phyloP scores from a whole-genome alignment of 2,329 filamentous ascomycete species.

The Trichoderma sp. region DNA sequence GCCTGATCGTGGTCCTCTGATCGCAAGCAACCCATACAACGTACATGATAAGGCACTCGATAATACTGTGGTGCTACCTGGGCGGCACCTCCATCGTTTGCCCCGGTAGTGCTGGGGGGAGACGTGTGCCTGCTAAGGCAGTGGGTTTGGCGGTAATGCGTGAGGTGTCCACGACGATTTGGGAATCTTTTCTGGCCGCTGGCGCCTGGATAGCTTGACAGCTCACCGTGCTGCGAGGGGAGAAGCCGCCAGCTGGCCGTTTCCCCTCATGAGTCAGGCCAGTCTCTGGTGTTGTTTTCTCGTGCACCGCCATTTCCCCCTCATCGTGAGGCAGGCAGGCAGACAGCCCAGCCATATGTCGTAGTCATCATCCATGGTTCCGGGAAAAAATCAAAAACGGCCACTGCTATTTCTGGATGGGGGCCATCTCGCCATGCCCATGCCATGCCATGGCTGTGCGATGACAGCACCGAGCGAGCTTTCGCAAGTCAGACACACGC shows the following conservation, averaged over 20 bases:
- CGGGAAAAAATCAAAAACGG: neutral
- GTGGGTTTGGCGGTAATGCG: neutral
- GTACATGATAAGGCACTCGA: conserved; percentile 5
- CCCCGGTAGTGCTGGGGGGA: neutral
- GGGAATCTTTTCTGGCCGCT: neutral
- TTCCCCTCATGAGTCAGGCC: conserved; percentile 16
- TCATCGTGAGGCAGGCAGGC: neutral
- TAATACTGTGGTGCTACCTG: conserved; percentile 3
- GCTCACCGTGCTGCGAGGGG: conserved; percentile 8
- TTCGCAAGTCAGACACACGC: neutral
- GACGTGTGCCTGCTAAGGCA: neutral
- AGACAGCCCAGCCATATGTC: neutral
- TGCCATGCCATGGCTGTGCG: neutral
- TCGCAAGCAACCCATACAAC: neutral
- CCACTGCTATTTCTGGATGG: conserved; percentile 13
- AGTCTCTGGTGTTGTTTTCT: neutral
- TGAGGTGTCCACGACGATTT: neutral
- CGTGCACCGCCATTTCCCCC: conserved; percentile 12
- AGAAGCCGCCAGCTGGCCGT: conserved; percentile 7
- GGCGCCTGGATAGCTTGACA: conserved; percentile 4
- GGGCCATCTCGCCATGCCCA: neutral
- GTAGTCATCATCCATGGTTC: neutral
- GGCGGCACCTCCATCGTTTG: neutral
- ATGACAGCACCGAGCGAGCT: conserved; percentile 6
- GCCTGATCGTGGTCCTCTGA: conserved; percentile 2